Evolutionary conservation across 2,329 filamentous ascomycete species (phyloP).

Genomic region (Fusarium sacchari): DNA sequence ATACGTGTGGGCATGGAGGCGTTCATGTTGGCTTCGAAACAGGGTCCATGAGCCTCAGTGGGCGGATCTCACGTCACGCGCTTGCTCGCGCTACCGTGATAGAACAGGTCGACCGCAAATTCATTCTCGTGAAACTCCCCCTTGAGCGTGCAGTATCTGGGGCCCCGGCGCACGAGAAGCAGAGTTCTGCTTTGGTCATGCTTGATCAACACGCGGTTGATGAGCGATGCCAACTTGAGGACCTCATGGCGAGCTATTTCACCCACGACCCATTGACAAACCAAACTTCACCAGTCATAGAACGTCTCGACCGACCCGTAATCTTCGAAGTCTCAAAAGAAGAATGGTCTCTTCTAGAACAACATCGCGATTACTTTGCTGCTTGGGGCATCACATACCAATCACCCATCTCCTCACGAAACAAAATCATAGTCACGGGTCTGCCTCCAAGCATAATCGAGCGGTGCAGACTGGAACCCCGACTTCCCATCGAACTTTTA

Average conservation of each 20-base stretch:
- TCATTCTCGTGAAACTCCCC: conserved; percentile 75
- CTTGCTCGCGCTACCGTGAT: conserved; percentile 73
- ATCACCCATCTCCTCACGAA: conserved; percentile 38
- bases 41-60: conserved; percentile 45
- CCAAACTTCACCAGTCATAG: conserved; percentile 42
- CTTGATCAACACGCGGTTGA: conserved; percentile 96
- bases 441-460: conserved; percentile 80
- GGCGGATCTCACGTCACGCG: conserved; percentile 69
- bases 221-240: conserved; percentile 84
- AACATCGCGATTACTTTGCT: conserved; percentile 66
- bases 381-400: conserved; percentile 80
- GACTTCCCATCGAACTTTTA: conserved; percentile 77
- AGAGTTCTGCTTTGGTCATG: conserved; percentile 71
- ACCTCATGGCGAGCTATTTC: conserved; percentile 69
- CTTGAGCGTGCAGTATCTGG: conserved; percentile 17
- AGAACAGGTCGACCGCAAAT: conserved; percentile 89
- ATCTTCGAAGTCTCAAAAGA: conserved; percentile 70
- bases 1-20: conserved; percentile 5
- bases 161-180: not conserved
- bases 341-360: conserved; percentile 69
- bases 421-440: conserved; percentile 59
- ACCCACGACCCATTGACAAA: not conserved
- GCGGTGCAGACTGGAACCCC: conserved; percentile 77
- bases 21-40: conserved; percentile 45
- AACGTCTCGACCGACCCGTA: conserved; percentile 63